Conservation (phyloP, 257 asterid species). For the Rehmannia glutinosa region DNA sequence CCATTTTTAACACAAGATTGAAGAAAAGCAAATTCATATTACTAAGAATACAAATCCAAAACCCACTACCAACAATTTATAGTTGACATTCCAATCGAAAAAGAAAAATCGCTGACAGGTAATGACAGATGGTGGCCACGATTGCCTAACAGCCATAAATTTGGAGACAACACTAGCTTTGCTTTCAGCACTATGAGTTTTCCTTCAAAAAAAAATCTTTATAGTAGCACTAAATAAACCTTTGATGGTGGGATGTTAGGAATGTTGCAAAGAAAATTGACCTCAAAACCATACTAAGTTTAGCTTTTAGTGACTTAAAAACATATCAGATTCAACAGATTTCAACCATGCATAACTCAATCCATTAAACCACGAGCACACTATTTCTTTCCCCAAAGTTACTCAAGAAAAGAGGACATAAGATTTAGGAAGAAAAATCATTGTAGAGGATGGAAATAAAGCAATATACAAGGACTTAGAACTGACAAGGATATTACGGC, state of each 20-base stretch:
- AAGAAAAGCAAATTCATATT: background rate
- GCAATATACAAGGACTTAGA: slow-evolving; percentile 11
- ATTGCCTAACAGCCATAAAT: background rate
- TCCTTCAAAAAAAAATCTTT: background rate
- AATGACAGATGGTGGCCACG: background rate
- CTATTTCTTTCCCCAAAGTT: background rate
- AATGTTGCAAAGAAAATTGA: background rate
- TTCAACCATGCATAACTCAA: background rate
- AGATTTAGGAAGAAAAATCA: slow-evolving; percentile 1
- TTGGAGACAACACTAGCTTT: background rate
- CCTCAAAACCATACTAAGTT: too few species aligned
- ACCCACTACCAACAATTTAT: background rate
- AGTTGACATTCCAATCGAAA: background rate
- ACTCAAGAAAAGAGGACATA: background rate
- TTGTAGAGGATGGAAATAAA: background rate
- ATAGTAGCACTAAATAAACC: background rate
- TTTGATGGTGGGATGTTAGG: background rate
- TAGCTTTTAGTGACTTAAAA: too few species aligned
- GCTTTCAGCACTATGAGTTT: background rate
- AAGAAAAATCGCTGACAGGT: background rate
- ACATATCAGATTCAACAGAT: background rate
- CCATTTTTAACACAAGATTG: slow-evolving; percentile 1
- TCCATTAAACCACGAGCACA: background rate
- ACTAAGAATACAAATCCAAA: background rate
- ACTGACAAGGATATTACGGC: slow-evolving; percentile 93